Conservation (phyloP, 176 grass and related monocot genomes). For the Aegilops tauschii region DNA sequence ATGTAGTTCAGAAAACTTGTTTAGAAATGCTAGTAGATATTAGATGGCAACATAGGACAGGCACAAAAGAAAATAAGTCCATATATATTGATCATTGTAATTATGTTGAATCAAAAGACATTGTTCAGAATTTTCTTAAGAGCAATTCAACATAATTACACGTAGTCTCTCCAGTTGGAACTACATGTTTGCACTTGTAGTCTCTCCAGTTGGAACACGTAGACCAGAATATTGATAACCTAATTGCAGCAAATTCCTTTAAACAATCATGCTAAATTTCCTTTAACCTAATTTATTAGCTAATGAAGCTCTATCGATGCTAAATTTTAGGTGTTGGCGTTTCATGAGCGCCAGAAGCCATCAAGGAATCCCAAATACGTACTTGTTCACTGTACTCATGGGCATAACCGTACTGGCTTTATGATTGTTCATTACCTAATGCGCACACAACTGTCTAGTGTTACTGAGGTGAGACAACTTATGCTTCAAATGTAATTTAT, state of each 20-base stretch:
- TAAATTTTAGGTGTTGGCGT: conserved; percentile 56
- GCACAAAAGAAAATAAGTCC: not conserved
- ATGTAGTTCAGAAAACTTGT: not conserved
- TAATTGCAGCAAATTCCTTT: not conserved
- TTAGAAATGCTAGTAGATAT: not conserved
- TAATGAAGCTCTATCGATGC: not conserved
- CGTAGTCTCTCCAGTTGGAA: not conserved
- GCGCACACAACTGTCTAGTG: conserved; percentile 49
- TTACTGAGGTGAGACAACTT: conserved; percentile 51
- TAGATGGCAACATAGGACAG: not conserved
- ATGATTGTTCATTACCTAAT: conserved; percentile 80
- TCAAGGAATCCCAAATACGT: conserved; percentile 56
- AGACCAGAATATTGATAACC: not conserved
- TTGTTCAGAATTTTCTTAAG: not conserved
- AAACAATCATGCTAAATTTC: not conserved
- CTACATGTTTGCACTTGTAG: not conserved
- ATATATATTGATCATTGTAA: not conserved
- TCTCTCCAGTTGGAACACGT: not conserved
- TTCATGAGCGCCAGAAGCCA: conserved; percentile 55
- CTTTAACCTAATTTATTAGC: not conserved
- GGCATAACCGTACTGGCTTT: conserved; percentile 82
- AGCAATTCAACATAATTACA: not conserved
- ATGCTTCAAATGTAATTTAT: conserved; percentile 2
- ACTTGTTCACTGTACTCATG: conserved; percentile 82
- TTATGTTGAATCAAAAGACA: not conserved